Evolutionary conservation across 73 alveolate species (phyloP).

Genomic region (Tetrahymena thermophila): DNA sequence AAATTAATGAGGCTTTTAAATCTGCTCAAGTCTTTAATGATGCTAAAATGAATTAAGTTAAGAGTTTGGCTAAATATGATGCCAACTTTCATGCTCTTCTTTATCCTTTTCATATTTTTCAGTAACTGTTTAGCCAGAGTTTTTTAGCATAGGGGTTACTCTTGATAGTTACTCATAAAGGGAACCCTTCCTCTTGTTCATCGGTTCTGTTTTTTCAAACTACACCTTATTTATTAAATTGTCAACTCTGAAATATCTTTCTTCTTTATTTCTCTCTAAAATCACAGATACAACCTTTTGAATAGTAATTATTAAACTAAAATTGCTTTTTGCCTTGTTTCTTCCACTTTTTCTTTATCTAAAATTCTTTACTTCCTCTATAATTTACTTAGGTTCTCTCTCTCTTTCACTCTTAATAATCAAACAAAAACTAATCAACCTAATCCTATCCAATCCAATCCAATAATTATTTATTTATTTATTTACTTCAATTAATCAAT

Average conservation of each 20-base stretch:
- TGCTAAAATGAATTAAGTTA: neutral
- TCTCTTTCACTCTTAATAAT: neutral
- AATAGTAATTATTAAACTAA: neutral
- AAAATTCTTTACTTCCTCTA: neutral
- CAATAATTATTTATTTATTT: neutral
- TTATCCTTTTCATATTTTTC: neutral
- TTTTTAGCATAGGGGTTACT: neutral
- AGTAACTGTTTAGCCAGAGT: neutral
- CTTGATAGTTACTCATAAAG: neutral
- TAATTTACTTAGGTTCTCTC: neutral
- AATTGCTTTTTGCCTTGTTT: neutral
- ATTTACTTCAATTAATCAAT: too few relatives aligned
- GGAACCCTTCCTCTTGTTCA: conserved; percentile 5
- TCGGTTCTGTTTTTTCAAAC: conserved; percentile 2
- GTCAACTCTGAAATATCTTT: neutral
- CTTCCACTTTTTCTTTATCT: neutral
- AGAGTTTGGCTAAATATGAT: neutral
- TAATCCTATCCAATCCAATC: neutral
- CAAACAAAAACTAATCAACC: neutral
- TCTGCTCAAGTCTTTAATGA: neutral
- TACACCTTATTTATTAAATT: neutral
- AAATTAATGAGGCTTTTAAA: neutral
- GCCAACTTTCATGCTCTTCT: neutral
- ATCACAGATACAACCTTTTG: neutral
- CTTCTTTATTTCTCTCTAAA: neutral